Evolutionary conservation across 2,329 filamentous ascomycete species (phyloP).

Genomic region (Cercospora brassicicola): DNA sequence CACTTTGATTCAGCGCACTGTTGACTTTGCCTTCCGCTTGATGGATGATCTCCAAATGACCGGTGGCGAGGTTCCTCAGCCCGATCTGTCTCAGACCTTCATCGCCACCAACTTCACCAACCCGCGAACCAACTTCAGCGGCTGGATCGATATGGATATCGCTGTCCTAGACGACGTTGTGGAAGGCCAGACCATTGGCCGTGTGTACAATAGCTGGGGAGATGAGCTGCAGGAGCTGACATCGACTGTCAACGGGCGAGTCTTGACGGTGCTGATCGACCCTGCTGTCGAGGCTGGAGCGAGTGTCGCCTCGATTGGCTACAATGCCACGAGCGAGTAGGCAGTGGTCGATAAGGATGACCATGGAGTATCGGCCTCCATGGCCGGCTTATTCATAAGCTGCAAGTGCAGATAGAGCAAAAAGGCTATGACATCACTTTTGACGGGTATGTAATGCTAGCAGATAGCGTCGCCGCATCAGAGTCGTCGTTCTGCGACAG

Average conservation of each 20-base stretch:
- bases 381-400: neutral
- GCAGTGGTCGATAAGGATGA: neutral
- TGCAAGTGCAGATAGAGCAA: neutral
- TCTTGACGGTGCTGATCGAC: constrained; percentile 40
- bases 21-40: constrained; percentile 36
- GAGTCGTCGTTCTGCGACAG: neutral
- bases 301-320: constrained; percentile 40
- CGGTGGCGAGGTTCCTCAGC: constrained; percentile 2
- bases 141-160: constrained; percentile 33
- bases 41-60: constrained; percentile 34
- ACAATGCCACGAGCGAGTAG: constrained; percentile 37
- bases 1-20: constrained; percentile 40
- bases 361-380: neutral
- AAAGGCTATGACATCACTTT: neutral
- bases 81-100: constrained; percentile 26
- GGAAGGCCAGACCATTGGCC: constrained; percentile 42
- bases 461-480: neutral
- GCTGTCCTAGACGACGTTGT: constrained; percentile 38
- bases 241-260: constrained; percentile 38
- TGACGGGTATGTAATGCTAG: neutral
- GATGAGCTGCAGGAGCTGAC: constrained; percentile 41
- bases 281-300: constrained; percentile 41
- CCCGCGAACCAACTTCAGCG: constrained; percentile 38
- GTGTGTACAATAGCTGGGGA: constrained; percentile 41
- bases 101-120: constrained; percentile 38